Evolutionary conservation across 768 basidiomycete species (phyloP).

Genomic region (Clathrus columnatus): DNA sequence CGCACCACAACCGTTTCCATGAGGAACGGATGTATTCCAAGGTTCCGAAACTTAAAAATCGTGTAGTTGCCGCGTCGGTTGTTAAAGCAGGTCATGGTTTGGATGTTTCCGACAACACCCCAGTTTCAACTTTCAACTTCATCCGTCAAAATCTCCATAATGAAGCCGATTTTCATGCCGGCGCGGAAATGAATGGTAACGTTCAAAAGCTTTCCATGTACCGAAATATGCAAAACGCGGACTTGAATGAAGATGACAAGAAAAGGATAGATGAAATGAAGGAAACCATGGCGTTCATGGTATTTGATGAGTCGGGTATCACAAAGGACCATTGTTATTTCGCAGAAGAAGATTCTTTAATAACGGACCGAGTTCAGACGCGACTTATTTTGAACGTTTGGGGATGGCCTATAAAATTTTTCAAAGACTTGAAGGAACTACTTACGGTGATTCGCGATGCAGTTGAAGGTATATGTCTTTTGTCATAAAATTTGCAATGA

Average conservation of each 20-base stretch:
- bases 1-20: background rate
- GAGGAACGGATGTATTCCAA: background rate
- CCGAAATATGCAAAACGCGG: no score
- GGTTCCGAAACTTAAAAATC: background rate
- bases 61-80: background rate
- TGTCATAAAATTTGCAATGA: background rate
- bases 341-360: background rate
- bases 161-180: background rate
- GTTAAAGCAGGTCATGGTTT: background rate
- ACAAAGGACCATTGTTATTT: background rate
- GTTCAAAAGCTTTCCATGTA: no score
- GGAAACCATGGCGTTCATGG: background rate
- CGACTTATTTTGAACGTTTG: background rate
- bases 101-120: background rate
- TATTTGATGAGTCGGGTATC: no score
- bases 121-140: background rate
- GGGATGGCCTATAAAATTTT: background rate
- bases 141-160: background rate
- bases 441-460: background rate
- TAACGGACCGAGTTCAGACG: background rate
- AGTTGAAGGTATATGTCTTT: background rate
- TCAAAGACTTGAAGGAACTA: background rate
- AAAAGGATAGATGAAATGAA: background rate
- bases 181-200: background rate
- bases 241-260: no score